phyloP scores from a whole-genome alignment of 2,329 filamentous ascomycete species.

The Fusarium multiceps region DNA sequence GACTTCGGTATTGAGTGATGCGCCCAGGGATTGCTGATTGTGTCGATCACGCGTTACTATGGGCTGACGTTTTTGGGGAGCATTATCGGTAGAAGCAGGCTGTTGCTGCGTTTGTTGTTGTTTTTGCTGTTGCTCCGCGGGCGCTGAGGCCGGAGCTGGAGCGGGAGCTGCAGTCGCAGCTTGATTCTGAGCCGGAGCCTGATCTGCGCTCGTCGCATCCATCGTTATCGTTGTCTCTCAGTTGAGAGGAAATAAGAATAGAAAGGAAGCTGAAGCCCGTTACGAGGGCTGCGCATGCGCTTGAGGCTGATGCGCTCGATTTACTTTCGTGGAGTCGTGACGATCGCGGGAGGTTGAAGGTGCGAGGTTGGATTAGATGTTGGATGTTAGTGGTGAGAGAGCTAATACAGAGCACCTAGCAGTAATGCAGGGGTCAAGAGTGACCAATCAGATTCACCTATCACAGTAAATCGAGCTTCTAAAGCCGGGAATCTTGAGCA shows the following conservation, averaged over 20 bases:
- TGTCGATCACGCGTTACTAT: constrained; percentile 61
- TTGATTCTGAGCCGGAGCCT: constrained; percentile 30
- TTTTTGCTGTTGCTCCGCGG: constrained; percentile 26
- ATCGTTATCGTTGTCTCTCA: constrained; percentile 38
- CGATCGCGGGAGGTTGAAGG: constrained; percentile 32
- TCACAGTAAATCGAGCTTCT: constrained; percentile 31
- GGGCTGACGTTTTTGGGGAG: constrained; percentile 44
- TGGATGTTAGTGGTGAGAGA: constrained; percentile 41
- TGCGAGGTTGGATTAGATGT: constrained; percentile 30
- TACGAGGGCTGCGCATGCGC: constrained; percentile 32
- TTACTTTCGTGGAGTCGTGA: constrained; percentile 23
- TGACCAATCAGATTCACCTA: constrained; percentile 33
- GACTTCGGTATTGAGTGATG: constrained; percentile 70
- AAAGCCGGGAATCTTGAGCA: constrained; percentile 22
- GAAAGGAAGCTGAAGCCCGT: constrained; percentile 19
- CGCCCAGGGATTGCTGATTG: constrained; percentile 75
- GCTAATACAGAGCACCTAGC: constrained; percentile 24
- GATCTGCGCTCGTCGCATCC: constrained; percentile 43
- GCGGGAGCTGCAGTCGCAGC: constrained; percentile 29
- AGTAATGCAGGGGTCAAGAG: constrained; percentile 13
- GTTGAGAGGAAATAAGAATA: constrained; percentile 16
- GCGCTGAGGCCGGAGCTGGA: not conserved
- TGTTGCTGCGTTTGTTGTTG: constrained; percentile 30
- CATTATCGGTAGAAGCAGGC: constrained; percentile 30
- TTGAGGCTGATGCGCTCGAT: constrained; percentile 23